These are phyloP conservation scores for Gracilaria domingensis DNA, from an alignment of 23 red algal genomes.

Conservation along the genomic window DNA sequence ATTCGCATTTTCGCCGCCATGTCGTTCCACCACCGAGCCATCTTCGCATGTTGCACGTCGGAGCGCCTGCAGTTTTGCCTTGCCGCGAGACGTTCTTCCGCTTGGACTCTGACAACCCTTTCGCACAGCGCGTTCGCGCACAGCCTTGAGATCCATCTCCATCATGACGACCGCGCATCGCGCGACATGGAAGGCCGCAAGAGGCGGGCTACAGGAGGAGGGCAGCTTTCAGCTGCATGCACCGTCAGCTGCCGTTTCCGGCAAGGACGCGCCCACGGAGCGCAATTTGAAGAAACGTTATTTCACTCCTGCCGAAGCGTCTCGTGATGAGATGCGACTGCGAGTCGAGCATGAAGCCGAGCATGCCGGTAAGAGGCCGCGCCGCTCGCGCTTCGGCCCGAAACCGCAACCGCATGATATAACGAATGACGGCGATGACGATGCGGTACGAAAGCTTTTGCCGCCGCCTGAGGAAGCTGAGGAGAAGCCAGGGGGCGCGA, in stretches of 20 bases:
- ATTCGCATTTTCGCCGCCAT: no score
- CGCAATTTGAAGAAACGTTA: slow-evolving; percentile 70
- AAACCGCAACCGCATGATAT: not conserved
- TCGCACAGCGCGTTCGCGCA: not conserved
- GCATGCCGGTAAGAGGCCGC: not conserved
- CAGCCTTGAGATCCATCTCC: not conserved
- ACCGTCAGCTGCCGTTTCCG: slow-evolving; percentile 75
- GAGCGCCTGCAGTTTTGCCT: no score
- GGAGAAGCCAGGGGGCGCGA: not conserved
- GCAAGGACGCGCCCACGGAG: slow-evolving; percentile 75
- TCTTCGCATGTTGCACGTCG: no score
- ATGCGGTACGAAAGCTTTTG: not conserved
- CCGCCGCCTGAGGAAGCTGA: not conserved
- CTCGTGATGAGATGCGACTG: slow-evolving; percentile 61
- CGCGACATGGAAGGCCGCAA: slow-evolving; percentile 89
- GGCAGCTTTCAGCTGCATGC: slow-evolving; percentile 78
- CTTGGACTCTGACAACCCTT: no score
- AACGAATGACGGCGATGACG: not conserved
- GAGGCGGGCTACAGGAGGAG: slow-evolving; percentile 74
- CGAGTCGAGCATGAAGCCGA: slow-evolving; percentile 26
- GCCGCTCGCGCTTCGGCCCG: slow-evolving; percentile 31
- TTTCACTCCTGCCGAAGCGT: slow-evolving; percentile 6
- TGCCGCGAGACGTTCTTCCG: no score
- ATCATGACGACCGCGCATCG: slow-evolving; percentile 94
- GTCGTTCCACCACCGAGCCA: no score